Conservation (phyloP, 225 moss, liverwort and hornwort species). For the Marchantia polymorpha region DNA sequence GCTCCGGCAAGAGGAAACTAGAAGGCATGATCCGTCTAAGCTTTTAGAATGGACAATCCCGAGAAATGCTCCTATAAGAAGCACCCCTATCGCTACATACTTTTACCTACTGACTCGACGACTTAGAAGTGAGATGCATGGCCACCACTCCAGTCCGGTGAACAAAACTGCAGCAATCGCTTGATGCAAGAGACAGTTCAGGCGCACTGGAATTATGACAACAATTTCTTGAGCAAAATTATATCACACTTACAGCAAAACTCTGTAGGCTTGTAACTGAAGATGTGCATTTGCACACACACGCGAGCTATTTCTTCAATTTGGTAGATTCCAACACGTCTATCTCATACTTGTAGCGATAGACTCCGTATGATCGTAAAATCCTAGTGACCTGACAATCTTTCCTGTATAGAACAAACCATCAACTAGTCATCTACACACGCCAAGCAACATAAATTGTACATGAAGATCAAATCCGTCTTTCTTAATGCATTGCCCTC, state of each 20-base stretch:
- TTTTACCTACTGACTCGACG: not conserved
- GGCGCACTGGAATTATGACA: not conserved
- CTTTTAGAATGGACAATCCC: too few species aligned
- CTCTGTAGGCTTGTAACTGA: not conserved
- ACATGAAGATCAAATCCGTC: not conserved
- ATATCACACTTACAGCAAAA: not conserved
- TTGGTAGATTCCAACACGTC: not conserved
- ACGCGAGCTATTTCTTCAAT: not conserved
- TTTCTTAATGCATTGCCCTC: not conserved
- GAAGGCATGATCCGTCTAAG: too few species aligned
- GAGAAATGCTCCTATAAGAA: too few species aligned
- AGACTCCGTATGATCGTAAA: not conserved
- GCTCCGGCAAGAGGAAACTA: too few species aligned
- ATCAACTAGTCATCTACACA: conserved; percentile 5
- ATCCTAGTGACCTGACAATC: not conserved
- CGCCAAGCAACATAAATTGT: not conserved
- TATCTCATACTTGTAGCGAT: not conserved
- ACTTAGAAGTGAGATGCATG: not conserved
- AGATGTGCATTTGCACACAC: not conserved
- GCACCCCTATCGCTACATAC: too few species aligned
- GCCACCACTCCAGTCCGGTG: not conserved
- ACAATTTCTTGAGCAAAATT: not conserved
- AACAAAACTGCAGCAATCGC: not conserved
- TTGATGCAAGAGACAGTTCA: not conserved
- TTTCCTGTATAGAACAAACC: not conserved